Evolutionary conservation across 2,329 filamentous ascomycete species (phyloP).

Genomic region (Mycosphaerella arachidis): DNA sequence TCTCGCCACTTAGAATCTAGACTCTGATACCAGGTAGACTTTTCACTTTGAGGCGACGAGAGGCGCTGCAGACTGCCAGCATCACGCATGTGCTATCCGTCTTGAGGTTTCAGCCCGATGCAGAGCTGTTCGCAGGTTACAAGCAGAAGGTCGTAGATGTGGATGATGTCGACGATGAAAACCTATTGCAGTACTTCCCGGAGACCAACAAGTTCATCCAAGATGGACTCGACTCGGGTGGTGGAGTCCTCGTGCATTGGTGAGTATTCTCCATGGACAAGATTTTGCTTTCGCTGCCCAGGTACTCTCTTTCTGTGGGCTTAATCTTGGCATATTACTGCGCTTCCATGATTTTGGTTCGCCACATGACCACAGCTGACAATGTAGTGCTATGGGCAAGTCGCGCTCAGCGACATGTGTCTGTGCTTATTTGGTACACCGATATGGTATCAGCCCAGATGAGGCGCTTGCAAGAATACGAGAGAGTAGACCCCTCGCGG

Average conservation of each 20-base stretch:
- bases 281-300: background rate
- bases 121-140: conserved; percentile 52
- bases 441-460: conserved; percentile 47
- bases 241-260: conserved; percentile 67
- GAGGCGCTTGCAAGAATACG: conserved; percentile 69
- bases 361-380: conserved; percentile 8
- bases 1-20: conserved; percentile 13
- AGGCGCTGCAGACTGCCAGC: conserved; percentile 63
- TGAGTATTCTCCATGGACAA: conserved; percentile 41
- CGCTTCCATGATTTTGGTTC: background rate
- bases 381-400: conserved; percentile 79
- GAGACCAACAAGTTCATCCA: conserved; percentile 79
- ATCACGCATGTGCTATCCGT: conserved; percentile 93
- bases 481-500: conserved; percentile 68
- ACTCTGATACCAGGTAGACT: conserved; percentile 52
- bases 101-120: conserved; percentile 57
- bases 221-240: conserved; percentile 59
- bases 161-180: conserved; percentile 85
- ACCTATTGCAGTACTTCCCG: conserved; percentile 77
- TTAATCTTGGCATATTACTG: background rate
- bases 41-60: conserved; percentile 69
- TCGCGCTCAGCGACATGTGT: conserved; percentile 83
- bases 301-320: background rate
- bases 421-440: conserved; percentile 75
- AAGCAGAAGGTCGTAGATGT: conserved; percentile 76